Base-by-base conservation (phyloP, 1,139 yeast genomes). In the Magnusiomyces magnusii region DNA sequence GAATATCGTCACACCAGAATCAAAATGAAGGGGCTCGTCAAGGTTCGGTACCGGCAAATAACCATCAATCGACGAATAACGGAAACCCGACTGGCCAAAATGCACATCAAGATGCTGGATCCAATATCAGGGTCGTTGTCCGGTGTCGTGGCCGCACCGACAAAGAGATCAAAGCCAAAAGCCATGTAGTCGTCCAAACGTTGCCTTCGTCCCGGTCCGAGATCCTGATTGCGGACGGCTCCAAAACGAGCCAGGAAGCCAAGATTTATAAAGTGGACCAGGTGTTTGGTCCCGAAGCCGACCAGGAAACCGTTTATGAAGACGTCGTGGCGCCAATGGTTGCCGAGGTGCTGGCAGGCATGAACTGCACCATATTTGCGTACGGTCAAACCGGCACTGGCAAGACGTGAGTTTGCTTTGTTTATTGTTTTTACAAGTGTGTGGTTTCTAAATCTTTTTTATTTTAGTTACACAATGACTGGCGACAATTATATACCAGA, bases 381-480 rank as follows among this genome's bases (percentile, higher is more conserved):
- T 89, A 89, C 70, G 96, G 96, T 10, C 96, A 89, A 72, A 89
- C 96, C 0, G 96, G 96, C 10, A 86, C 95, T 0, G 96, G 96
- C 1, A 88, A 88, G 67, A 88, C 97, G n/a, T n/a, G n/a, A n/a
- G n/a, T n/a, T n/a, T n/a, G n/a, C n/a, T n/a, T n/a, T n/a, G n/a
- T n/a, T n/a, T n/a, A n/a, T n/a, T n/a, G n/a, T n/a, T n/a, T n/a
- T n/a, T n/a, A n/a, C n/a, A n/a, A n/a, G n/a, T n/a, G n/a, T n/a
- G n/a, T n/a, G n/a, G n/a, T n/a, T n/a, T n/a, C n/a, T n/a, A n/a
- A n/a, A n/a, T n/a, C n/a, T n/a, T n/a, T n/a, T n/a, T n/a, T n/a
- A n/a, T n/a, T n/a, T n/a, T n/a, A n/a, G n/a, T 0, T 75, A 51
- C 67, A 89, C 96, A 2, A 89, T 90, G 96, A 82, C 90, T 66